These are phyloP conservation scores for Pholiota adiposa DNA, from an alignment of 1,284 basidiomycete genomes.

Conservation along the genomic window DNA sequence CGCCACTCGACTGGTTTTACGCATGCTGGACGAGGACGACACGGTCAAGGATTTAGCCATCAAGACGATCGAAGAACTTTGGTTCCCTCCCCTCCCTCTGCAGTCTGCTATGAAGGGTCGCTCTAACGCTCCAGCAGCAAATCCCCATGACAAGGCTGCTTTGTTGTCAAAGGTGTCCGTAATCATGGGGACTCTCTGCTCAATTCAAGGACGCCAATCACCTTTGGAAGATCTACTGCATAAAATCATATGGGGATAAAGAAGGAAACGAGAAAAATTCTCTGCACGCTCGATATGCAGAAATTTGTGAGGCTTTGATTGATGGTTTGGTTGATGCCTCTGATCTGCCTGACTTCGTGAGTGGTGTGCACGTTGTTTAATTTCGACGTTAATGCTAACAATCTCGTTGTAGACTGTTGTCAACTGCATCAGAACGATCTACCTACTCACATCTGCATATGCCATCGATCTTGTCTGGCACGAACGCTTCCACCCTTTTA, in stretches of 20 bases:
- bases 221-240: conserved; percentile 86
- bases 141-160: conserved; percentile 50
- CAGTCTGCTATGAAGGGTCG: conserved; percentile 41
- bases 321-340: conserved; percentile 87
- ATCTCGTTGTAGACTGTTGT: conserved; percentile 62
- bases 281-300: conserved; percentile 68
- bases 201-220: conserved; percentile 83
- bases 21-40: conserved; percentile 92
- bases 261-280: conserved; percentile 52
- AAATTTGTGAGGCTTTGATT: conserved; percentile 84
- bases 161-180: conserved; percentile 69
- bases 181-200: conserved; percentile 84
- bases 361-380: conserved; percentile 35
- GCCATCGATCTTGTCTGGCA: conserved; percentile 81
- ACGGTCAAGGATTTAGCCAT: conserved; percentile 90
- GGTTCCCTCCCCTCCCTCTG: conserved; percentile 62
- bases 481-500: conserved; percentile 80
- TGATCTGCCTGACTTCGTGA: conserved; percentile 76
- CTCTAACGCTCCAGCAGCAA: conserved; percentile 27
- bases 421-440: conserved; percentile 84
- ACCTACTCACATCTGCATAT: conserved; percentile 80
- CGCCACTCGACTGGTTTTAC: conserved; percentile 79
- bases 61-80: conserved; percentile 87
- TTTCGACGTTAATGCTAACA: neutral
- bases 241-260: conserved; percentile 73